Evolutionary conservation across 345 rosid species (phyloP), one percentile per base, ranked within the genome.

Genomic region (Citropsis articulata): DNA sequence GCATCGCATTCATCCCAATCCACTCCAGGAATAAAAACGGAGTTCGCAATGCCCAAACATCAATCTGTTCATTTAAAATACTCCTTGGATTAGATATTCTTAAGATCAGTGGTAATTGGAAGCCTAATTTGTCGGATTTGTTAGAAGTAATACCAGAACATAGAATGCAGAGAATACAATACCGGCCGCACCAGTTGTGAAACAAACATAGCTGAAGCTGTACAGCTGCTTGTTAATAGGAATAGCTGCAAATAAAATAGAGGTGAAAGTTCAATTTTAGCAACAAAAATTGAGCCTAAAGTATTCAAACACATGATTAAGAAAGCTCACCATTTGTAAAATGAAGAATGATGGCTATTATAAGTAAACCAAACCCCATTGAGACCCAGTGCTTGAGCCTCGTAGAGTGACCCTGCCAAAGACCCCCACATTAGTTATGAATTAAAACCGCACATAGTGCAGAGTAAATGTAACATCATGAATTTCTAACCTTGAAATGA

Each of bases 1-100:
- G 83, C 95, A 89, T 89, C 4, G 93, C 90, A 12, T 89, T 89
- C 95, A 89, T 89, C 69, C 95, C 93, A 61, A 91, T 91, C 93
- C 95, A 91, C 73, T 88, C 90, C 56, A 89, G 83, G 87, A 89
- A 85, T 66, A 88, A 66, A 75, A 91, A 91, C 56, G 91, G 91
- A 7, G 69, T 75, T 33, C 90, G 75, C 63, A 69, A 77, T 75
- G 88, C 93, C 90, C 85, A 86, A 9, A 91, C 83, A 81, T 91
- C 93, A 53, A 89, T 88, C 93, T 91, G 82, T 78, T 38, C 55
- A 38, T 67, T 45, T 13, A 45, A 45, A 45, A 45, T 18, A 13
- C 38, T 36, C n/a, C 30, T 45, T 3, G 13, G 4, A 30, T 16
- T 7, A 2, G 16, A 38, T 6, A 62, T 31, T 4, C 5, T 45